These are phyloP conservation scores for Kregervanrija delftensis DNA, from an alignment of 805 yeast genomes.

Conservation along the genomic window DNA sequence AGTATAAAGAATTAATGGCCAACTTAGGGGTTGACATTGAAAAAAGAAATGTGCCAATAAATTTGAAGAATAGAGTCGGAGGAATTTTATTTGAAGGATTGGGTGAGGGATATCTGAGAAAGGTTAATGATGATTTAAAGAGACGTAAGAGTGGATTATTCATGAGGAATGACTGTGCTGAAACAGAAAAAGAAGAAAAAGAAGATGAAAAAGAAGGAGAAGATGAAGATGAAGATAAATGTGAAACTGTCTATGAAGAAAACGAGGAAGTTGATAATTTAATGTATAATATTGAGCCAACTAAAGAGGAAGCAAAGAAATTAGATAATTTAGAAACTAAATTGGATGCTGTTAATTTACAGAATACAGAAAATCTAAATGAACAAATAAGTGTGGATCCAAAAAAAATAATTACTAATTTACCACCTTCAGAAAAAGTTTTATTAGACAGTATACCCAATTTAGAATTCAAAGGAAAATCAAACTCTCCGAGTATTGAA, in stretches of 20 bases:
- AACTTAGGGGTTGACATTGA: conserved; percentile 9
- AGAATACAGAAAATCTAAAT: too few relatives aligned
- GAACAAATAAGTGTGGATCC: too few relatives aligned
- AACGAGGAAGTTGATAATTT: conserved; percentile 9
- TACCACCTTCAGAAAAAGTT: too few relatives aligned
- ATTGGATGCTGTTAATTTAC: too few relatives aligned
- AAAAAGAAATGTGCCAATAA: background rate
- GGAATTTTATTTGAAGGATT: background rate
- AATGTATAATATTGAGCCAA: background rate
- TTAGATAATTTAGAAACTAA: too few relatives aligned
- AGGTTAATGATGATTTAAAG: conserved; percentile 20
- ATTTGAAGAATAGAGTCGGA: background rate
- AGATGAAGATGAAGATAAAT: conserved; percentile 44
- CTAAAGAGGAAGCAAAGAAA: too few relatives aligned
- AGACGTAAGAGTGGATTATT: conserved; percentile 39
- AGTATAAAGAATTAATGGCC: conserved; percentile 6
- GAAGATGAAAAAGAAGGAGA: conserved; percentile 3
- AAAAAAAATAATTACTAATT: too few relatives aligned
- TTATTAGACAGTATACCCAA: too few relatives aligned
- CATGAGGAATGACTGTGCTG: conserved; percentile 25
- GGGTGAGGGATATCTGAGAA: conserved; percentile 7
- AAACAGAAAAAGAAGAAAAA: conserved; percentile 1
- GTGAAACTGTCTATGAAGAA: conserved; percentile 12
- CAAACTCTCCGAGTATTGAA: too few relatives aligned
- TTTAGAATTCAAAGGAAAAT: too few relatives aligned